A percentile compares a stretch with the other conserved stretches of the same genome.
These are phyloP conservation scores for Diatrype stigma DNA, from an alignment of 2,329 filamentous ascomycete genomes.

Conservation along the genomic window DNA sequence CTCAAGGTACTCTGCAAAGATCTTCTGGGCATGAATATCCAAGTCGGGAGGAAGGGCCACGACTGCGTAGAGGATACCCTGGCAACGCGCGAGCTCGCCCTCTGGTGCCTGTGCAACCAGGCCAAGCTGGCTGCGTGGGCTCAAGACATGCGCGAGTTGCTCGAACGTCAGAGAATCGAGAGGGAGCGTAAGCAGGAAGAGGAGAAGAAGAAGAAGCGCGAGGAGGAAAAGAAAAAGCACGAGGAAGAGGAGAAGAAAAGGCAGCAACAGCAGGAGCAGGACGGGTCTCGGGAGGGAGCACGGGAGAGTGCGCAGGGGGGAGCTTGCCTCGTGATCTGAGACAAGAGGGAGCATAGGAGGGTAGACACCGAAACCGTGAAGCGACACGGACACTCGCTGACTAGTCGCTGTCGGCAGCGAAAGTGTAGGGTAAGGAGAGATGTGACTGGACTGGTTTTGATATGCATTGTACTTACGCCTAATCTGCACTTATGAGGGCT, in stretches of 20 bases:
- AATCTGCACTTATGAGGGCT: too few species aligned
- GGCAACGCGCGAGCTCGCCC: slow-evolving; percentile 43
- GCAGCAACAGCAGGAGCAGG: not conserved
- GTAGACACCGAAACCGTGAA: too few species aligned
- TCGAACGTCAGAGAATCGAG: slow-evolving; percentile 2
- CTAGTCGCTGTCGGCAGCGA: too few species aligned
- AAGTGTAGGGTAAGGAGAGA: too few species aligned
- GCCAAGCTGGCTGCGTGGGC: slow-evolving; percentile 33
- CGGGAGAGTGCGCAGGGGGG: too few species aligned
- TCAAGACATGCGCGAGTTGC: slow-evolving; percentile 1
- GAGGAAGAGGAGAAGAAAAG: not conserved
- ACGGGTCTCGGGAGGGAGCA: too few species aligned
- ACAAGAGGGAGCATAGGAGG: too few species aligned
- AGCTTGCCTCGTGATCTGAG: too few species aligned
- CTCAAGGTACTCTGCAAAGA: slow-evolving; percentile 32
- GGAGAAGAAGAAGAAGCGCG: slow-evolving; percentile 3
- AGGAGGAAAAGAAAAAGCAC: not conserved
- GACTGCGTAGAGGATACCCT: slow-evolving; percentile 46
- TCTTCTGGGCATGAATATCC: slow-evolving; percentile 33
- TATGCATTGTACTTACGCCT: too few species aligned
- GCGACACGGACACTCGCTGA: too few species aligned
- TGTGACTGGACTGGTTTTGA: too few species aligned
- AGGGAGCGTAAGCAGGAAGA: not conserved
- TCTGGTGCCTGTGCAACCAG: slow-evolving; percentile 35
- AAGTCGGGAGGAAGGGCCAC: slow-evolving; percentile 34